phyloP scores from a whole-genome alignment of 352 stramenopile genomes.

The Globisporangium okanoganense region DNA sequence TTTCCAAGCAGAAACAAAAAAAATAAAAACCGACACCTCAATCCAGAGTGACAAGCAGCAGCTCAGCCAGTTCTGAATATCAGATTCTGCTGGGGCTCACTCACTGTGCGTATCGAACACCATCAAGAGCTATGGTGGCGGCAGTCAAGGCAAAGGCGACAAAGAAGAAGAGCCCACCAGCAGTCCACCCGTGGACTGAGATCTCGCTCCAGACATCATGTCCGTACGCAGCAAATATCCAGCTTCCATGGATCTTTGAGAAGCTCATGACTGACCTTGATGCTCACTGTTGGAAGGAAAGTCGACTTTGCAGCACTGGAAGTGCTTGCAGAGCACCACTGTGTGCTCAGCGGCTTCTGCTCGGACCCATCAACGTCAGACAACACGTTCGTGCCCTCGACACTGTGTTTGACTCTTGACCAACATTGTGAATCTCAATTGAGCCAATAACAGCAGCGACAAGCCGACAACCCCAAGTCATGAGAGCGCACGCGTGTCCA shows the following conservation, averaged over 20 bases:
- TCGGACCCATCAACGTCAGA: slow-evolving; percentile 8
- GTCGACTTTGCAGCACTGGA: slow-evolving; percentile 35
- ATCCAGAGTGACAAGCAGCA: no score
- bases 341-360: slow-evolving; percentile 42
- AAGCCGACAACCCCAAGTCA: background rate
- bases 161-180: slow-evolving; percentile 20
- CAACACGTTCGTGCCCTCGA: slow-evolving; percentile 7
- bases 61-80: no score
- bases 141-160: slow-evolving; percentile 21
- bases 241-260: no score
- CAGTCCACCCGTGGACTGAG: slow-evolving; percentile 26
- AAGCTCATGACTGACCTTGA: background rate
- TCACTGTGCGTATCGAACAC: background rate
- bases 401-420: background rate
- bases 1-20: no score
- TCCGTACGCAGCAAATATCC: slow-evolving; percentile 13
- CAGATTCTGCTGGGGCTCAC: no score
- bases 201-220: slow-evolving; percentile 33
- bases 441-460: background rate
- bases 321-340: slow-evolving; percentile 40
- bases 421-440: no score
- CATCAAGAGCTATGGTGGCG: background rate
- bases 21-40: no score
- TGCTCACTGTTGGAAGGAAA: slow-evolving; percentile 11
- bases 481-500: background rate